Conservation (phyloP, 2,329 filamentous ascomycete species). For the Xylaria sp. region DNA sequence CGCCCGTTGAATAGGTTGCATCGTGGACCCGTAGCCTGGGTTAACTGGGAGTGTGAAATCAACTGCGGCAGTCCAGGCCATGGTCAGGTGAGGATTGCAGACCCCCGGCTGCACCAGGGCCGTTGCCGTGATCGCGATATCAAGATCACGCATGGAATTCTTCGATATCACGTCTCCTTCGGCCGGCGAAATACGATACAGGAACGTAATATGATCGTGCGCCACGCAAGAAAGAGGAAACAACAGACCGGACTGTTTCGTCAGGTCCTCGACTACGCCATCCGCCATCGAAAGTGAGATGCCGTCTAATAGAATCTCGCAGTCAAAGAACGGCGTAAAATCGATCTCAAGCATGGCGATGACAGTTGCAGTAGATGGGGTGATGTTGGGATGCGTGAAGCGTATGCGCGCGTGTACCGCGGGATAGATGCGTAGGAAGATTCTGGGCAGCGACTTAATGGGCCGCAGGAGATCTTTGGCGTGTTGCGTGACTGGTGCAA, state of each 20-base stretch:
- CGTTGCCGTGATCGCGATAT: constrained; percentile 63
- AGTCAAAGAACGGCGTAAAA: constrained; percentile 70
- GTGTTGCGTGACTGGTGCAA: constrained; percentile 66
- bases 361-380: constrained; percentile 61
- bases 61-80: constrained; percentile 69
- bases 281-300: constrained; percentile 61
- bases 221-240: constrained; percentile 66
- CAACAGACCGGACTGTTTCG: constrained; percentile 50
- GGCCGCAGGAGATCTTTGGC: constrained; percentile 63
- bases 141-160: constrained; percentile 55
- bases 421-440: constrained; percentile 67
- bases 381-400: constrained; percentile 66
- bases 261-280: constrained; percentile 62
- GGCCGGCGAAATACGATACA: constrained; percentile 67
- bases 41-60: constrained; percentile 71
- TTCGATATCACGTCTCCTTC: constrained; percentile 50
- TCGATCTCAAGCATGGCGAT: constrained; percentile 75
- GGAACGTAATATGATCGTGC: constrained; percentile 74
- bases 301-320: constrained; percentile 63
- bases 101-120: constrained; percentile 57
- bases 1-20: constrained; percentile 61
- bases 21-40: constrained; percentile 60
- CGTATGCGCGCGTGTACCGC: constrained; percentile 73
- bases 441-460: constrained; percentile 64
- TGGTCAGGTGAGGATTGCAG: constrained; percentile 64